Base-by-base conservation (phyloP, 2,329 filamentous ascomycete genomes). In the Fusarium newnesense region DNA sequence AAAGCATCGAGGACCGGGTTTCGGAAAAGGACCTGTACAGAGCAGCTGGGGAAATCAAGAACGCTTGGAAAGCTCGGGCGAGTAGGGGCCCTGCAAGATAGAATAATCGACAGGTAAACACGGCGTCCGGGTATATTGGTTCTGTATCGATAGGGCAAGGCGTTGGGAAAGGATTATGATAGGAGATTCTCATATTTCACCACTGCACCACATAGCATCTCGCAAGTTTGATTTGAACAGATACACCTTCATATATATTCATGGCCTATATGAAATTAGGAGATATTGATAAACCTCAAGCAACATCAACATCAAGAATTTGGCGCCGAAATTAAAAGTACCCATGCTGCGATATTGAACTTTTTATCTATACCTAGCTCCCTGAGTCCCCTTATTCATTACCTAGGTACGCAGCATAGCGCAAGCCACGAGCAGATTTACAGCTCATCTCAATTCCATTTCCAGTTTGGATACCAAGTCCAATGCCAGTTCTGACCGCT, bases 1-100 rank as follows among this genome's bases (percentile, higher is more conserved):
- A 96, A 73, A 97, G 94, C 81, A 98, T 99, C 76, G 88, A 91
- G 69, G 94, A 98, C 78, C 91, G 91, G 4, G 94, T 99, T 16
- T 93, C 90, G 0, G 91, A 97, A 82, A 87, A 93, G 64, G 95
- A 99, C 79, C 86, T 99, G 39, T 87, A 95, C 50, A 87, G 84
- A 4, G 87, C 89, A 2, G 93, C 93, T 34, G 88, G 87, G 42
- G 85, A 83, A n/a, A 96, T 98, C 75, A 91, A 93, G 74, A 89
- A 92, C 36, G 91, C 90, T 19, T 97, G 95, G 92, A 97, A 97
- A 83, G 85, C 88, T 62, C 69, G 72, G 34, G 65, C 69, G 16
- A 69, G 59, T 21, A 59, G 59, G 43, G 46, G 54, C 28, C 24
- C 58, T n/a, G 43, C 72, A 30, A 72, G 70, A 47, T 75, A 57